Evolutionary conservation across 169 alveolate genomes (phyloP), one percentile per base, ranked within the genome.

Genomic region (Amoebophrya sp.): DNA sequence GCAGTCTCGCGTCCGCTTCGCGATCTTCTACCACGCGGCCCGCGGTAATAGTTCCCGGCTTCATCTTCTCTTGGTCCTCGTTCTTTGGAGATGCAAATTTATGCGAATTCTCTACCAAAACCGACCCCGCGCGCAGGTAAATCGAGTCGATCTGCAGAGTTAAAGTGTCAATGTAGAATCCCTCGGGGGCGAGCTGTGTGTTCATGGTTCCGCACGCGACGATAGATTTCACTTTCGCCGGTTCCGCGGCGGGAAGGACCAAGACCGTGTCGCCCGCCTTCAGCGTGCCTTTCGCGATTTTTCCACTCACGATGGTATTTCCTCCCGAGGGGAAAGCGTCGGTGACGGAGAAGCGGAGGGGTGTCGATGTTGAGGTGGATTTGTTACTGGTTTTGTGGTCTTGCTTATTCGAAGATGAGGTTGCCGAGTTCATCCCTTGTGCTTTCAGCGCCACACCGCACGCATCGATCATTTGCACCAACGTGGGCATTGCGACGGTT

Each of bases 391-490:
- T 29, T 3, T 33, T 66, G 88, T 29, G 38, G 88, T 10, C 39
- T 18, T 23, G 39, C 10, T 33, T 33, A 18, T 29, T 29, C 88
- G 88, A 29, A 33, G 88, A 33, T 23, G 39, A 66, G 88, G 35
- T 1, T 66, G 39, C 88, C 10, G 25, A 47, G 66, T 1, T 14
- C 88, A 33, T 10, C 88, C 10, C 10, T 18, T 1, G 35, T 14
- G 88, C 38, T 23, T 33, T 10, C 39, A 2, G 3, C 88, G 39
- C 39, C 88, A 18, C 88, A 66, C 88, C 88, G 25, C n/a, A 33
- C 88, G 38, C 25, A 18, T 23, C 10, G 88, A 18, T 66, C 88
- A 1, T 35, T 23, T 92, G 92, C 94, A 92, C 94, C 94, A 92
- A 3, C 10, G 10, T 35, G 39, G 77, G n/a, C n/a, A n/a, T n/a